These are phyloP conservation scores for Comarum palustre DNA, from an alignment of 306 rosid genomes.

Conservation along the genomic window DNA sequence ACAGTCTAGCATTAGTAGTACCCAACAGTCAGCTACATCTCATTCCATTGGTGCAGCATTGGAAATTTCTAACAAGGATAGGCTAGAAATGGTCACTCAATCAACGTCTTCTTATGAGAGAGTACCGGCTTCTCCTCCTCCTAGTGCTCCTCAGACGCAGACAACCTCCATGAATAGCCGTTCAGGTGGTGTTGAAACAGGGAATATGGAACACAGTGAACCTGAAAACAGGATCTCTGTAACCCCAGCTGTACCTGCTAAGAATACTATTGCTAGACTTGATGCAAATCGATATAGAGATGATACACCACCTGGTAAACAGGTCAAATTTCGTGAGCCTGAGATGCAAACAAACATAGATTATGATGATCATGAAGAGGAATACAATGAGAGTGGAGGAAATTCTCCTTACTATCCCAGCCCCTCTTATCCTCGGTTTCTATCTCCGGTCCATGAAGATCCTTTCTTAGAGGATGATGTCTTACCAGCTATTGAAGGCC, in stretches of 20 bases:
- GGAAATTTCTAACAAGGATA: slow-evolving; percentile 52
- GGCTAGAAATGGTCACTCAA: slow-evolving; percentile 83
- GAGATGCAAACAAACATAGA: slow-evolving; percentile 50
- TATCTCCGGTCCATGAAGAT: slow-evolving; percentile 83
- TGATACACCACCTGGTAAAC: slow-evolving; percentile 51
- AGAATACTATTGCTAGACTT: slow-evolving; percentile 36
- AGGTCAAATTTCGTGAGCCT: slow-evolving; percentile 83
- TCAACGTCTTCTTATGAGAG: slow-evolving; percentile 48
- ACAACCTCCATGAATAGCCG: slow-evolving; percentile 41
- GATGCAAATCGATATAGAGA: slow-evolving; percentile 46
- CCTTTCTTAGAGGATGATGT: slow-evolving; percentile 93
- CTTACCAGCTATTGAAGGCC: slow-evolving; percentile 81
- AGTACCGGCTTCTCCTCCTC: slow-evolving; percentile 42
- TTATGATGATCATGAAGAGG: slow-evolving; percentile 68
- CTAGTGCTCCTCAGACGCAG: slow-evolving; percentile 36
- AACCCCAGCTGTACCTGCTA: slow-evolving; percentile 37
- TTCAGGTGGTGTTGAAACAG: slow-evolving; percentile 43
- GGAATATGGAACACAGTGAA: slow-evolving; percentile 48
- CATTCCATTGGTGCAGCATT: slow-evolving; percentile 58
- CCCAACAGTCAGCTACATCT: slow-evolving; percentile 50
- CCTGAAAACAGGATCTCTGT: slow-evolving; percentile 57
- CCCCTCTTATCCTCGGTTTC: slow-evolving; percentile 64
- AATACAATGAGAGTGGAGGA: slow-evolving; percentile 60
- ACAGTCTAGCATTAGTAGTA: slow-evolving; percentile 47
- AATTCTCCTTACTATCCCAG: slow-evolving; percentile 64